phyloP scores from a whole-genome alignment of 495 filamentous ascomycete genomes.

The Penicillium ochrochloron region DNA sequence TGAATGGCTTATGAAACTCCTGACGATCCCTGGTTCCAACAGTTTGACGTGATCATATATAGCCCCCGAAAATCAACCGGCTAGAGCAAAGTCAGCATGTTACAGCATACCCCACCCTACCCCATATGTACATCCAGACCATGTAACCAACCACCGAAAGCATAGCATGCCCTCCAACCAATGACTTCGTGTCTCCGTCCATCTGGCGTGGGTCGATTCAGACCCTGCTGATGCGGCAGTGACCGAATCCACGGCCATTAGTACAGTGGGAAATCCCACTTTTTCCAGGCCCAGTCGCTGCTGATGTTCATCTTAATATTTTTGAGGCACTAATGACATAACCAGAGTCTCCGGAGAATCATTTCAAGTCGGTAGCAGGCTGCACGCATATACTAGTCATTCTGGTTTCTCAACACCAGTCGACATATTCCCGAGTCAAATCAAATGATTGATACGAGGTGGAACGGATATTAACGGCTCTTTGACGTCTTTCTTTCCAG shows the following conservation, averaged over 20 bases:
- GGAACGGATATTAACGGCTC: neutral
- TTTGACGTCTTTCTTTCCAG: neutral
- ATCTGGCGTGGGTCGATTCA: conserved; percentile 4
- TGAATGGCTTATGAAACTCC: neutral
- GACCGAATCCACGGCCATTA: neutral
- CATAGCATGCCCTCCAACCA: neutral
- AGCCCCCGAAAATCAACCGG: conserved; percentile 3
- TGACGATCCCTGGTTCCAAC: neutral
- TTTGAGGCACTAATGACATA: conserved; percentile 8
- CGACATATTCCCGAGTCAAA: neutral
- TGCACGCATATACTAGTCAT: neutral
- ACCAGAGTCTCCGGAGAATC: neutral
- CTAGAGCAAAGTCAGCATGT: neutral
- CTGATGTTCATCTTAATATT: conserved; percentile 4
- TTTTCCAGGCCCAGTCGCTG: conserved; percentile 3
- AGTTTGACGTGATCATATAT: conserved; percentile 6
- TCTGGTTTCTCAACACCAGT: neutral
- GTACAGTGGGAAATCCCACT: neutral
- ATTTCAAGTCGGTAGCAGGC: neutral
- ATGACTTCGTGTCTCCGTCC: neutral
- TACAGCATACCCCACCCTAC: conserved; percentile 4
- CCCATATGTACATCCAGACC: neutral
- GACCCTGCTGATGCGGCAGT: conserved; percentile 6
- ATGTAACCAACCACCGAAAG: neutral
- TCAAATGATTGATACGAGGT: neutral